Percentiles rank a stretch among this genome's conserved stretches.
Evolutionary conservation across 176 grass and related monocot species (phyloP).

Genomic region (Cenchrus purpureus): DNA sequence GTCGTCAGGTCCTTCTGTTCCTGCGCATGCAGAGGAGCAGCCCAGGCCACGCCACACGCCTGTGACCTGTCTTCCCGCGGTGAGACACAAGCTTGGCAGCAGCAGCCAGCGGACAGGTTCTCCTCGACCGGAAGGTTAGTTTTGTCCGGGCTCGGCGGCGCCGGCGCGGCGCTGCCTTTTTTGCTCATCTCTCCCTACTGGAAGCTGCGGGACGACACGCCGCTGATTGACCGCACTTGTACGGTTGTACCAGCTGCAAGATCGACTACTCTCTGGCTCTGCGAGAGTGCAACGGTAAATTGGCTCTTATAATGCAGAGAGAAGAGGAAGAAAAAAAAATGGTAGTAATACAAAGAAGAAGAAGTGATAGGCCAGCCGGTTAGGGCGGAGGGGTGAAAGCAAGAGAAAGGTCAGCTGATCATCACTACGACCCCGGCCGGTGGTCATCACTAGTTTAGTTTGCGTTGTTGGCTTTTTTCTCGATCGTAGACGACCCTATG

Average conservation of each 20-base stretch:
- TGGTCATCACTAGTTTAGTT: too few species aligned
- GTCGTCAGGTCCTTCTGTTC: background rate
- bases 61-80: background rate
- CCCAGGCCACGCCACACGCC: background rate
- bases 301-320: too few species aligned
- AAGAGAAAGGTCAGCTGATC: too few species aligned
- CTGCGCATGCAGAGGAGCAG: background rate
- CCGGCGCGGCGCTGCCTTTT: background rate
- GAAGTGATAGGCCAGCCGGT: too few species aligned
- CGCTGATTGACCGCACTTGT: background rate
- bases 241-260: background rate
- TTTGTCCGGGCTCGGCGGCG: conserved; percentile 9
- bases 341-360: too few species aligned
- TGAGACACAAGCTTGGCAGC: background rate
- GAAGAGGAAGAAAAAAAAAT: too few species aligned
- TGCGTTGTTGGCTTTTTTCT: too few species aligned
- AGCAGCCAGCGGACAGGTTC: background rate
- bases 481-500: too few species aligned
- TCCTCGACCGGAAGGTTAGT: background rate
- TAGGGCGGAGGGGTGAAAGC: too few species aligned
- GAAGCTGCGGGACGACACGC: background rate
- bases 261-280: too few species aligned
- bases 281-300: too few species aligned
- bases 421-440: too few species aligned
- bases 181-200: background rate